These are phyloP conservation scores for Botryotinia narcissicola DNA, from an alignment of 2,329 filamentous ascomycete species.

Conservation along the genomic window DNA sequence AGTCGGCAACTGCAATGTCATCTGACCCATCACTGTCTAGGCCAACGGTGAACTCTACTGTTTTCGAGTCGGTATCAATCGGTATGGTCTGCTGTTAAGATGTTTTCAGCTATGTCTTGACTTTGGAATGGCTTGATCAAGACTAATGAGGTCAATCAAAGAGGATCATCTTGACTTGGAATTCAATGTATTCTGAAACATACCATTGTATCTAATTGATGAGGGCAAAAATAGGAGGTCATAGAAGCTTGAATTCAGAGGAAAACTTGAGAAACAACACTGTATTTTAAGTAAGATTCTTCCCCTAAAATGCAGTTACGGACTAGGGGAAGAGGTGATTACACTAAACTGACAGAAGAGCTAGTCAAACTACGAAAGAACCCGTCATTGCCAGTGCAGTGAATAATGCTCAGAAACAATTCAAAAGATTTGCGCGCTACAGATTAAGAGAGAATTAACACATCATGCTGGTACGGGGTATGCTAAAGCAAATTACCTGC, in stretches of 20 bases:
- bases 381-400: neutral
- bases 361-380: neutral
- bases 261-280: neutral
- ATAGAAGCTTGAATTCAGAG: neutral
- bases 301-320: too few relatives aligned
- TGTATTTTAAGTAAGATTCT: neutral
- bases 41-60: too few relatives aligned
- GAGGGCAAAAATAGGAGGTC: neutral
- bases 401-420: neutral
- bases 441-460: neutral
- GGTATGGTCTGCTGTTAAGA: neutral
- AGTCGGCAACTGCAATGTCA: neutral
- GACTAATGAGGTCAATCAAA: neutral
- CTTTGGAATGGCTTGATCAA: neutral
- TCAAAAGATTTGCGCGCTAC: neutral
- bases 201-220: neutral
- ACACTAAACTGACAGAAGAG: too few relatives aligned
- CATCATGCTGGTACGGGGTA: neutral
- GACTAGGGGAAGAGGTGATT: too few relatives aligned
- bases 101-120: rapidly evolving
- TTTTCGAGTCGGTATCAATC: rapidly evolving
- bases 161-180: neutral
- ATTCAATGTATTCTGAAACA: neutral
- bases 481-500: neutral
- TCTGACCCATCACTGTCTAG: neutral